Conservation (phyloP, 2,329 filamentous ascomycete species). For the Scytalidium sp. region DNA sequence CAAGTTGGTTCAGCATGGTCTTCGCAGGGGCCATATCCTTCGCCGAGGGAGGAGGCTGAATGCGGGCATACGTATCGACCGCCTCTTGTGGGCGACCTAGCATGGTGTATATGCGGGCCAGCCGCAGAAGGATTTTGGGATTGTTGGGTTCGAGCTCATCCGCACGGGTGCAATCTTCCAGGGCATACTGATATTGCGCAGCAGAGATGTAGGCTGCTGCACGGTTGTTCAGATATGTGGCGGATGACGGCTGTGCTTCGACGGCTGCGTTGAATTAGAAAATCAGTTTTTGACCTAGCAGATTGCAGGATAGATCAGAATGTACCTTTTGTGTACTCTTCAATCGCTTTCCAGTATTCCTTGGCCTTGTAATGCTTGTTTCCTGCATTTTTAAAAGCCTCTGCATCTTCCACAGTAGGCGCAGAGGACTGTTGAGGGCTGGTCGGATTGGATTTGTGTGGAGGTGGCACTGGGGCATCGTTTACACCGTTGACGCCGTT, state of each 20-base stretch:
- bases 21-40: slow-evolving; percentile 83
- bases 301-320: slow-evolving; percentile 1
- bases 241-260: slow-evolving; percentile 77
- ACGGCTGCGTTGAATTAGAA: slow-evolving; percentile 60
- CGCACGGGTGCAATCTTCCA: slow-evolving; percentile 83
- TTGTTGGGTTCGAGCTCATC: slow-evolving; percentile 83
- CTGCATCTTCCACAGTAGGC: slow-evolving; percentile 65
- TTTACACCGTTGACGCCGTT: slow-evolving; percentile 32
- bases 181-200: slow-evolving; percentile 71
- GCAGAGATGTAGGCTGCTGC: slow-evolving; percentile 93
- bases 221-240: slow-evolving; percentile 92
- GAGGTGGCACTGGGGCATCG: slow-evolving; percentile 64
- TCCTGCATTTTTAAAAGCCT: slow-evolving; percentile 86
- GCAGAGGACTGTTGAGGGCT: slow-evolving; percentile 49
- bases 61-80: slow-evolving; percentile 74
- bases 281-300: neutral
- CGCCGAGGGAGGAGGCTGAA: slow-evolving; percentile 74
- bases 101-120: slow-evolving; percentile 86
- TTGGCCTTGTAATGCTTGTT: slow-evolving; percentile 98
- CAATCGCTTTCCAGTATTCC: slow-evolving; percentile 82
- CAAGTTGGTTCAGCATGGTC: slow-evolving; percentile 80
- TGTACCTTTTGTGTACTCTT: slow-evolving; percentile 92
- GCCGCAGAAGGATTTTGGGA: slow-evolving; percentile 80
- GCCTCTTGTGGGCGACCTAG: slow-evolving; percentile 86
- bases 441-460: slow-evolving; percentile 63